Base-by-base conservation (phyloP, 2,329 filamentous ascomycete species). In the Hawksworthiomyces lignivorus region DNA sequence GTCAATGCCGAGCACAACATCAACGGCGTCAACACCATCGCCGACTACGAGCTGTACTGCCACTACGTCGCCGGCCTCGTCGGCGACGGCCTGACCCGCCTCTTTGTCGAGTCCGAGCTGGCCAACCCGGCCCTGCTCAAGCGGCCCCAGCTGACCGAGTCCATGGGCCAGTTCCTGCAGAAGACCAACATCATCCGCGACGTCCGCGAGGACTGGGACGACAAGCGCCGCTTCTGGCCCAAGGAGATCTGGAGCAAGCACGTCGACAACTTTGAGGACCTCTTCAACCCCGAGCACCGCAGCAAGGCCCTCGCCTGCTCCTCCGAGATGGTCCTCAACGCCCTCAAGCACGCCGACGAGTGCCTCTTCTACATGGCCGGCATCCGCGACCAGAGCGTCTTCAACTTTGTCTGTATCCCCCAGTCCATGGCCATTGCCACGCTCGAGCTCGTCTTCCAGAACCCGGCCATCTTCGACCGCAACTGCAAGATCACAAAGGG, bases 141-240 rank as follows among this genome's bases (percentile, higher is more conserved):
- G 49, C 79, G 87, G 39, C 80, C 84, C 26, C 72, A 87, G 47
- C 75, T 98, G 37, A 86, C 87, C 53, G 89, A 95, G 64, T 90
- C 87, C 33, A 98, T 98, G 92, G 92, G 87, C 19, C 84, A 95
- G 52, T 95, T 98, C 64, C 70, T 98, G 48, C 92, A 98, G 60
- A 95, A 98, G 72, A 94, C 88, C 51, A 98, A 98, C 72, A 96
- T 98, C 61, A 96, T 97, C 58, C 87, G 92, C 58, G 92, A 98
- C 61, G 77, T 97, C 50, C 80, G 82, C 54, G 92, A 98, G 62
- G 92, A 98, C 58, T 82, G 82, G 53, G 76, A 85, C 45, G 92
- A 97, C 62, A 81, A 83, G 53, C 80, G 92, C 48, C 80, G 86
- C 44, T 98, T 95, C 74, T 98, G 87, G 80, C 92, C 92, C 38